Evolutionary conservation across 768 basidiomycete species (phyloP).

Genomic region (Panus rudis): DNA sequence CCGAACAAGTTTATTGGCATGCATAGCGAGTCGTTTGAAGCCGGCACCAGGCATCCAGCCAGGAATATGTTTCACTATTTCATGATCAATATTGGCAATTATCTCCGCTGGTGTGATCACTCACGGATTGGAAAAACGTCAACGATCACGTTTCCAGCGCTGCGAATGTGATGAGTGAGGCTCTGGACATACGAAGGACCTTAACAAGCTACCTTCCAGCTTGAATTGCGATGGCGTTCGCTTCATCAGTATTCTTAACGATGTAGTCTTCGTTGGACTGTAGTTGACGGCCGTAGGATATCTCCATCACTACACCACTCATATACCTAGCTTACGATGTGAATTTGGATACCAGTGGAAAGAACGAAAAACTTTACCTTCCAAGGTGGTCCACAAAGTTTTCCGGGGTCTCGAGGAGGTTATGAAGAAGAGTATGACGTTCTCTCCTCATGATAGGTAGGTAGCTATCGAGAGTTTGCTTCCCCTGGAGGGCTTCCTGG

Average conservation of each 20-base stretch:
- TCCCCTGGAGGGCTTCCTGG: background rate
- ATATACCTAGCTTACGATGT: no score
- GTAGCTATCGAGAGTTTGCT: conserved; percentile 5
- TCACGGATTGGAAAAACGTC: background rate
- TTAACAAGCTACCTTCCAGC: no score
- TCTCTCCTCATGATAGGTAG: conserved; percentile 10
- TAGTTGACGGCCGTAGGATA: background rate
- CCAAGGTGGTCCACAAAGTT: background rate
- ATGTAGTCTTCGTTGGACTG: background rate
- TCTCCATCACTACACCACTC: background rate
- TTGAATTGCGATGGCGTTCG: no score
- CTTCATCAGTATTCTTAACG: no score
- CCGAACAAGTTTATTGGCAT: background rate
- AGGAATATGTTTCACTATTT: conserved; percentile 3
- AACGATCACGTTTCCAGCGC: background rate
- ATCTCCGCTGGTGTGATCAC: background rate
- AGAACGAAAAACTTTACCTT: no score
- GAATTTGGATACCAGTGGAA: no score
- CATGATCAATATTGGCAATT: background rate
- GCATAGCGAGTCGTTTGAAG: background rate
- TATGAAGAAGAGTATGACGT: conserved; percentile 8
- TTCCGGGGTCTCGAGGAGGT: conserved; percentile 3
- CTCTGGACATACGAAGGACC: no score
- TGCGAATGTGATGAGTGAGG: no score
- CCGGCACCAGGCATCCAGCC: conserved; percentile 4